These are phyloP conservation scores for Andrographis paniculata DNA, from an alignment of 305 asterid species.

Conservation along the genomic window DNA sequence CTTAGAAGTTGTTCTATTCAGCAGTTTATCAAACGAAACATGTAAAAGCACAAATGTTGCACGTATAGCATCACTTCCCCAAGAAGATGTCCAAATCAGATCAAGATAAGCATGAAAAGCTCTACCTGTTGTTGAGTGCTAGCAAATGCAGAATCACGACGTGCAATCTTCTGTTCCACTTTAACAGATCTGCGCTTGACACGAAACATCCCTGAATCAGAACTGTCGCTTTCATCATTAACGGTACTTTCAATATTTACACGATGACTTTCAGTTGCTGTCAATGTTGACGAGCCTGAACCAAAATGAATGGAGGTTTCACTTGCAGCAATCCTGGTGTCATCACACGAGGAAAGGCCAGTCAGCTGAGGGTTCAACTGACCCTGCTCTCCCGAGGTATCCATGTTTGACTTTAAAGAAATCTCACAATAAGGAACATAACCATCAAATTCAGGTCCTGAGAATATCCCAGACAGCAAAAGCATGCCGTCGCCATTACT, in stretches of 20 bases:
- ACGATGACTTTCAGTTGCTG: too few relatives aligned
- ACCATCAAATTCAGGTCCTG: constrained; percentile 38
- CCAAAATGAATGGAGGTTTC: constrained; percentile 21
- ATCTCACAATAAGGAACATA: constrained; percentile 59
- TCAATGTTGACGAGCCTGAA: too few relatives aligned
- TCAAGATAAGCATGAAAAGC: constrained; percentile 6
- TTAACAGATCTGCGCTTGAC: constrained; percentile 67
- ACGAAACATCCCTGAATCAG: constrained; percentile 77
- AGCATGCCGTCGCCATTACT: constrained; percentile 38
- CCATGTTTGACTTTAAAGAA: constrained; percentile 23
- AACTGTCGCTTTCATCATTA: constrained; percentile 54
- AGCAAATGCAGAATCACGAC: constrained; percentile 27
- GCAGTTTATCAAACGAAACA: too few relatives aligned
- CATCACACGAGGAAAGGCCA: constrained; percentile 19
- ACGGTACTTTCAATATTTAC: constrained; percentile 22
- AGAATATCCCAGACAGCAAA: constrained; percentile 37
- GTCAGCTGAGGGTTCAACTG: constrained; percentile 14
- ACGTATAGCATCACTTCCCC: background rate
- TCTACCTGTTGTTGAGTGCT: constrained; percentile 59
- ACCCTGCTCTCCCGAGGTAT: constrained; percentile 20
- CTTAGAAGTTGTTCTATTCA: too few relatives aligned
- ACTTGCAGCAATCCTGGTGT: constrained; percentile 15
- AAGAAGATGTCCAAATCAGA: constrained; percentile 3
- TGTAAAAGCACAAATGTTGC: too few relatives aligned
- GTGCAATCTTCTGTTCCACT: constrained; percentile 36